Conservation (phyloP, 2,329 filamentous ascomycete species). For the Eurotiales sp. region DNA sequence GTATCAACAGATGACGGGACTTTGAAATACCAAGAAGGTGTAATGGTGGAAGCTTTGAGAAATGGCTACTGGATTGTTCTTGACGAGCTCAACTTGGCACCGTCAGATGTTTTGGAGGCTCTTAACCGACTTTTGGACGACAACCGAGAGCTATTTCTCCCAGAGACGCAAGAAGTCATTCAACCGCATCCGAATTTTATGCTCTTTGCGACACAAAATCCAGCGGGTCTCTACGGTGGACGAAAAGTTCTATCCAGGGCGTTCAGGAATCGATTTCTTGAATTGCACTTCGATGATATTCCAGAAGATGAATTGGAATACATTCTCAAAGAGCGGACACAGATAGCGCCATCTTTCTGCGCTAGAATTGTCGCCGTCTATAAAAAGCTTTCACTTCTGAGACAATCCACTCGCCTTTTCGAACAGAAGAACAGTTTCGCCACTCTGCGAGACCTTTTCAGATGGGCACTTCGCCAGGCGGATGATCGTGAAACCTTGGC, state of each 20-base stretch:
- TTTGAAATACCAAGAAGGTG: constrained; percentile 85
- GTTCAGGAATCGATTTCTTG: constrained; percentile 94
- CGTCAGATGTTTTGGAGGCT: constrained; percentile 93
- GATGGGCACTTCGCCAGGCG: constrained; percentile 84
- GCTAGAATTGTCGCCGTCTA: constrained; percentile 89
- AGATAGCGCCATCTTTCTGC: constrained; percentile 88
- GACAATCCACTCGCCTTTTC: constrained; percentile 87
- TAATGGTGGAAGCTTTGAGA: constrained; percentile 86
- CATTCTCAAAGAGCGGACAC: constrained; percentile 82
- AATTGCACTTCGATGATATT: constrained; percentile 97
- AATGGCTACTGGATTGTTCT: constrained; percentile 97
- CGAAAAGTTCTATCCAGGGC: constrained; percentile 89
- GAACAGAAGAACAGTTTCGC: constrained; percentile 98
- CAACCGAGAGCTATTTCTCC: constrained; percentile 90
- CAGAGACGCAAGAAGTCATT: constrained; percentile 92
- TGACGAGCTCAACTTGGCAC: constrained; percentile 93
- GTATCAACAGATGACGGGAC: constrained; percentile 80
- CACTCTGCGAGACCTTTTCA: constrained; percentile 89
- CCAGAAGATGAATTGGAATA: constrained; percentile 89
- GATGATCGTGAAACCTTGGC: constrained; percentile 86
- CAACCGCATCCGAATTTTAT: constrained; percentile 93
- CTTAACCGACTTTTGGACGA: constrained; percentile 94
- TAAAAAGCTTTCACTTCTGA: constrained; percentile 80
- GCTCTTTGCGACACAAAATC: constrained; percentile 97
- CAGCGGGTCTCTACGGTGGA: constrained; percentile 89